Base-by-base conservation (phyloP, 2,329 filamentous ascomycete species). In the Trichophyton benhamiae region DNA sequence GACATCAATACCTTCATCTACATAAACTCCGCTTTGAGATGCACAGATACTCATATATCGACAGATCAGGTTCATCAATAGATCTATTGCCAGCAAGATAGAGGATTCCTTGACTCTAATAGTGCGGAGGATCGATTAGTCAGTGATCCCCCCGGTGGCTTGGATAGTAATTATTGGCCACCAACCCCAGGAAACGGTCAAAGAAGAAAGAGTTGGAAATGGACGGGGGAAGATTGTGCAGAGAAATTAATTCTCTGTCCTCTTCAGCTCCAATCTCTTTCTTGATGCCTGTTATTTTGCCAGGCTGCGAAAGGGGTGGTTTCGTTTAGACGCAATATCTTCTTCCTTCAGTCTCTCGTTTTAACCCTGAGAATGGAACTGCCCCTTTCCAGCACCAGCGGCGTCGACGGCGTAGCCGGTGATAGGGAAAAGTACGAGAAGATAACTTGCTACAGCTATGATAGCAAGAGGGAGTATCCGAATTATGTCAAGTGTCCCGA, bases 381-480 rank as follows among this genome's bases (percentile, higher is more conserved):
- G 11, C 46, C 46, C 27, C 52, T 36, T 55, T 36, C 52, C 5
- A 55, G 30, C 52, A 15, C 15, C 5, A 15, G 33, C 13, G 52
- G 6, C 15, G 52, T 33, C 9, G 52, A 17, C 27, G 27, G 52
- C 30, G 9, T 36, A 30, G 46, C 17, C 20, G 52, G 5, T 7
- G 20, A 36, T 27, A 55, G n/a, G 52, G 20, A 27, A 11, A 52
- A 52, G 20, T 9, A 52, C 8, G 22, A 52, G 3, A 55, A 4
- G 27, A 55, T 55, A 33, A 55, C 52, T 8, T 55, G 52, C 52
- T 55, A 36, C 27, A 55, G 52, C 52, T 55, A 36, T 27, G 52
- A 55, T 5, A 55, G 52, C 52, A 55, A 36, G 15, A 55, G 52
- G 52, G 52, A 55, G 52, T 55, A 55, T 17, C 52, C 52, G 15